Base-by-base conservation (phyloP, 805 yeast genomes). In the Hanseniaspora taiwanica region DNA sequence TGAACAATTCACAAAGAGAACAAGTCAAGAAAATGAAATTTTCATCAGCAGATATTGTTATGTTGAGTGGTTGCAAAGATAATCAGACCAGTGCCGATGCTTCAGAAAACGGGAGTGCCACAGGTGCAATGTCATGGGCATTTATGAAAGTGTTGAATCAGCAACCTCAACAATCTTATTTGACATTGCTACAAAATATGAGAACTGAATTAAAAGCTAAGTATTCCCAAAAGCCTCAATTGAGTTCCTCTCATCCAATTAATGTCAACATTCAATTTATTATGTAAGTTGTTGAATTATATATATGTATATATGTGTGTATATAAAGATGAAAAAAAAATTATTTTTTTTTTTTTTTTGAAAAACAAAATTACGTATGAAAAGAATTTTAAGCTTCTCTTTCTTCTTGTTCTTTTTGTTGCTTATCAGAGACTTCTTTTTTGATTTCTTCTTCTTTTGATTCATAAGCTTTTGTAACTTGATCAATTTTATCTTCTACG, bases 121-220 rank as follows among this genome's bases (percentile, higher is more conserved):
- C 91, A 0, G 94, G 94, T 42, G 94, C 94, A 3, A 78, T 83
- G 82, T 78, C 86, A 19, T 81, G 74, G 61, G 79, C 93, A 1
- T 81, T 84, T 51, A 66, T 81, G 36, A 65, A 68, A 44, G 87
- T 81, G 7, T 60, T 83, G 64, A 50, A 61, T 20, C 62, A 66
- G 37, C 72, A 75, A 51, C 78, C 82, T 6, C 68, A 70, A 48
- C 91, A 81, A 60, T 68, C 79, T 17, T 84, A 78, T 52, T 51
- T 82, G 41, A 67, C 83, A 3, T 63, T 84, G 43, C 63, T 84
- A 55, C 80, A 81, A 57, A 74, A 76, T 46, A 76, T 81, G 72
- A 69, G 95, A 53, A 55, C 64, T 23, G 72, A 74, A 33, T 66
- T 84, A 64, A 53, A 64, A 17, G 69, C 69, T 0, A 79, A 76